phyloP scores from a whole-genome alignment of 2,329 filamentous ascomycete species.

The Botryotinia narcissicola region DNA sequence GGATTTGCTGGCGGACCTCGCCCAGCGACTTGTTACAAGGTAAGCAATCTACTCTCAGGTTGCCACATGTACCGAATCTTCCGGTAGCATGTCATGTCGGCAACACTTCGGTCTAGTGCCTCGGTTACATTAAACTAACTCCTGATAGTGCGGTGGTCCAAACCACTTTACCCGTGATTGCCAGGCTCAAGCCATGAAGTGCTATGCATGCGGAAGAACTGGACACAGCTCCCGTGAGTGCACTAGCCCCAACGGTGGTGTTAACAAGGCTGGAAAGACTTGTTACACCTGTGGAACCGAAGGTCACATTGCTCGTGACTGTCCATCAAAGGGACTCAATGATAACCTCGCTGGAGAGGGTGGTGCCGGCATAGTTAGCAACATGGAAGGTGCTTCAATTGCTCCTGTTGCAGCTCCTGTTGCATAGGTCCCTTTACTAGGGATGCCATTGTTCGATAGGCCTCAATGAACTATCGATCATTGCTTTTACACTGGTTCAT shows the following conservation, averaged over 20 bases:
- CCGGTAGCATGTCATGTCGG: neutral
- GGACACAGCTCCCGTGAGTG: constrained; percentile 46
- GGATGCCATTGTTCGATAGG: constrained; percentile 35
- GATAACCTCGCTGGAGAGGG: constrained; percentile 37
- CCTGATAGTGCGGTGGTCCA: constrained; percentile 62
- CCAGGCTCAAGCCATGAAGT: constrained; percentile 66
- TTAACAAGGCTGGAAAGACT: constrained; percentile 96
- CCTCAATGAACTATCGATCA: constrained; percentile 38
- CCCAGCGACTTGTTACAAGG: constrained; percentile 69
- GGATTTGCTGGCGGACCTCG: constrained; percentile 70
- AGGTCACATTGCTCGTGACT: constrained; percentile 81
- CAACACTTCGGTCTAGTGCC: neutral
- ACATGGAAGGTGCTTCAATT: constrained; percentile 38
- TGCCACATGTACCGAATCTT: neutral
- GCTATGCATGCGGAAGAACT: constrained; percentile 74
- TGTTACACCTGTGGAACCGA: constrained; percentile 97
- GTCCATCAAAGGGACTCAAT: constrained; percentile 66
- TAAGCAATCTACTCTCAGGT: neutral
- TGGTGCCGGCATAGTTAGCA: constrained; percentile 36
- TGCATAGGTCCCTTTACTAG: constrained; percentile 30
- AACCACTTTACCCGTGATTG: constrained; percentile 99
- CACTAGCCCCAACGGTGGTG: constrained; percentile 70
- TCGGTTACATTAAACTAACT: constrained; percentile 1
- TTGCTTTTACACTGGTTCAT: constrained; percentile 32
- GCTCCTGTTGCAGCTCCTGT: constrained; percentile 42